Evolutionary conservation across 768 basidiomycete genomes (phyloP).

Genomic region (Saitozyma sp.): DNA sequence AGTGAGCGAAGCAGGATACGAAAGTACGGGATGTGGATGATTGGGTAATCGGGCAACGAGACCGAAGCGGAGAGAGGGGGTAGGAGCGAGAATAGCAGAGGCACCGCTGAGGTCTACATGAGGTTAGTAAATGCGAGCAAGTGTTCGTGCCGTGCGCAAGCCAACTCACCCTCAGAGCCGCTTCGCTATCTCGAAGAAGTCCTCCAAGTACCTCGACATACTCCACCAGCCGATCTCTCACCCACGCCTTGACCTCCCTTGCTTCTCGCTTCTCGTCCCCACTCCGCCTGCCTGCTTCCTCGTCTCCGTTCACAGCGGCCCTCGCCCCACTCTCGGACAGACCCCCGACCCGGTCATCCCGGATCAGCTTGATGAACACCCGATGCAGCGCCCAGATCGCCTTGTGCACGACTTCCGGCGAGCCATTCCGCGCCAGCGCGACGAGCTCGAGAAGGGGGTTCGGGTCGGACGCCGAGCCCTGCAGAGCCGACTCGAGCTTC

Average conservation of each 20-base stretch:
- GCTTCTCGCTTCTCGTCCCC: neutral
- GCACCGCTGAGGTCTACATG: constrained; percentile 39
- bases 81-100: constrained; percentile 17
- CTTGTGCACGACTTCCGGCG: constrained; percentile 66
- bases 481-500: constrained; percentile 59
- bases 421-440: constrained; percentile 57
- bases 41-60: constrained; percentile 15
- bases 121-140: neutral
- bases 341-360: constrained; percentile 59
- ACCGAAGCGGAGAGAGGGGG: constrained; percentile 29
- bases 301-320: constrained; percentile 40
- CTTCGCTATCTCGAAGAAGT: constrained; percentile 75
- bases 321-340: neutral
- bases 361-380: constrained; percentile 67
- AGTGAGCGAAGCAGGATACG: constrained; percentile 20
- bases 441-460: constrained; percentile 76
- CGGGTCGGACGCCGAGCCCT: constrained; percentile 62
- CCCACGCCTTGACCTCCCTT: constrained; percentile 62
- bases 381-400: constrained; percentile 80
- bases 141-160: neutral
- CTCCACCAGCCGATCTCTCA: constrained; percentile 69
- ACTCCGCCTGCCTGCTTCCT: constrained; percentile 46
- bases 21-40: constrained; percentile 43
- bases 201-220: constrained; percentile 71
- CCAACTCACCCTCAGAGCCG: constrained; percentile 65